Base-by-base conservation (phyloP, 495 filamentous ascomycete species). In the Penicillium simplicissimum region DNA sequence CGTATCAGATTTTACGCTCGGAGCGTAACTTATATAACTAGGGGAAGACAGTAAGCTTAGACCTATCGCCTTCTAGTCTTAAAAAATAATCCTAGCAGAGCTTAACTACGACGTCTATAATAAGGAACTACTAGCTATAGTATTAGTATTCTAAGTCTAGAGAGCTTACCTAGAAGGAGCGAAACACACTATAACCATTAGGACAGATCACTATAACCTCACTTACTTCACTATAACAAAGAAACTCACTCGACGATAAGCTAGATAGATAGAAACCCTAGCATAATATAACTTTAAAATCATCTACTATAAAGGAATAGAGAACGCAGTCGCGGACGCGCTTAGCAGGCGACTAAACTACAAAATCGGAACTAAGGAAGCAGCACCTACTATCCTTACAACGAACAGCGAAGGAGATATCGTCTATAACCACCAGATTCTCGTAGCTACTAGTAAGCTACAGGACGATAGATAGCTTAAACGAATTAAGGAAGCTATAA, bases 111-210 rank as follows among this genome's bases (percentile, higher is more conserved):
- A n/a, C n/a, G n/a, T n/a, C n/a, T n/a, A 19, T 43, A 43, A 42
- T 42, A 42, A 42, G 38, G 38, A 42, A 42, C n/a, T 42, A 42
- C 17, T 42, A 42, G 38, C 38, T 42, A 42, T 42, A 42, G 38
- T 42, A 17, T 42, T 42, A 42, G 38, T 42, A 42, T 42, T 42
- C 11, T 42, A 42, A 11, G 17, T 17, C 8, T 42, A 42, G 38
- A 17, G 38, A 42, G 34, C 34, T 6, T 36, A 36, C 34, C 34
- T 36, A 36, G 34, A 36, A 36, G 34, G 34, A 36, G 34, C 34
- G 34, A 36, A 36, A 36, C 11, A 36, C 11, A 36, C 34, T 11
- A 11, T 36, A 36, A 36, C 11, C 11, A 36, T 36, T 6, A 6
- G 11, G 34, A 36, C 11, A 36, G 34, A 36, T 36, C 11, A 36